Evolutionary conservation across 1,284 basidiomycete genomes (phyloP), one percentile per base, ranked within the genome.

Genomic region (Lentinula novae-zelandiae): DNA sequence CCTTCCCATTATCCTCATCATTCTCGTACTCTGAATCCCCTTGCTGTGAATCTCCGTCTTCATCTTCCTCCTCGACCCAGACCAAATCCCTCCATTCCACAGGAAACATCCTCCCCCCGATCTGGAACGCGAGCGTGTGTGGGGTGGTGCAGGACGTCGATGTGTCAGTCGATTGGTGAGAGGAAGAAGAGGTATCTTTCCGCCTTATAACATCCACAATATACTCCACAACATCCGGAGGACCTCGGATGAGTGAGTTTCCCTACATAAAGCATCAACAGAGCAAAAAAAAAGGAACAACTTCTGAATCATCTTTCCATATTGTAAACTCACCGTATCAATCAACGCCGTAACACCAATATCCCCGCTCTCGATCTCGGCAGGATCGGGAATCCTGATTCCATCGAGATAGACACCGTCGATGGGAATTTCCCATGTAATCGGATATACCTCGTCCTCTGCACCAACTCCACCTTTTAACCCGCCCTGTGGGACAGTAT

Each of bases 371-470:
- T 74, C 0, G 83, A 82, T 27, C 71, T 69, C 2, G 82, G 74
- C 2, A 87, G 70, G 60, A 70, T 69, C 65, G 27, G 27, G 27
- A 27, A 27, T 27, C 27, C 27, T 27, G 3, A 77, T 67, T 5
- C 82, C 84, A 64, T 86, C 82, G 13, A 87, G 74, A 68, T 75
- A 84, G 6, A 86, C 81, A 52, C 75, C 81, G 59, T 84, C 82
- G 17, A 87, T 67, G 31, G 78, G 76, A 5, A 86, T 72, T 65
- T 86, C 85, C 85, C 84, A 86, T 7, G 82, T 79, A 27, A 83
- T 81, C 33, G 72, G 73, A 64, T 72, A 75, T 3, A 65, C 64
- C 74, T 84, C 82, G 48, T 72, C 68, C 12, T 79, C 76, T 12
- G 79, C 74, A 64, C 78, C 75, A 5, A 70, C 66, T 1, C 82